Base-by-base conservation (phyloP, 495 filamentous ascomycete species). In the Thozetella sp. region DNA sequence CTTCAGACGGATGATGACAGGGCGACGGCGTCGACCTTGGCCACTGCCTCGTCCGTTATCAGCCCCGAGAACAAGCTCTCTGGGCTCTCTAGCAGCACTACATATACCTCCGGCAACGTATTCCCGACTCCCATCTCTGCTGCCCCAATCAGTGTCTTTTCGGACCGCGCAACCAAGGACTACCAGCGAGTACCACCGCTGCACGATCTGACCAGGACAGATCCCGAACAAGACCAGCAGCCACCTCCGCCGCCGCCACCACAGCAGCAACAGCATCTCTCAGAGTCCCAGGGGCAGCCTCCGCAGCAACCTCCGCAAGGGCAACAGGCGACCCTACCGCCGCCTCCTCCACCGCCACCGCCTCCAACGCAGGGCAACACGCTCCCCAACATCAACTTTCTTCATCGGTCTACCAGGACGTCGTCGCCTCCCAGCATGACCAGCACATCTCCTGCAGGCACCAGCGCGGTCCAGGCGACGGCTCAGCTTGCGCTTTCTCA, bases 401-500 rank as follows among this genome's bases (percentile, higher is more conserved):
- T 81, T 22, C 80, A 79, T 61, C 69, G 84, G 67, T 77, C 80
- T 34, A 73, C 76, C 55, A 77, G 67, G 51, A 62, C 74, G 17
- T 72, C 71, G 57, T 51, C 73, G 23, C 64, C 70, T 51, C 73
- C 46, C 64, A 69, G 60, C 50, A 67, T 25, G 67, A 30, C 57
- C 9, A 13, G 11, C 3, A 11, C 43, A 3, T 48, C 43, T n/a
- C 43, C 43, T 3, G 6, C 43, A 10, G 43, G 9, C 9, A 3
- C 66, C 1, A 64, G 55, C 43, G 67, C 63, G 6, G 78, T 76
- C 15, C 86, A 87, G 64, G 79, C 82, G 26, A 83, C 84, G 1
- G 84, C 88, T 24, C 84, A 86, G 63, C 76, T 86, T 3, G 84
- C 88, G 17, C 70, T 86, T 45, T 82, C 81, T 19, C 82, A 84